Evolutionary conservation across 192 early-diverging fungal genomes (phyloP), one percentile per base, ranked within the genome.

Genomic region (Gamsiella multidivaricata): DNA sequence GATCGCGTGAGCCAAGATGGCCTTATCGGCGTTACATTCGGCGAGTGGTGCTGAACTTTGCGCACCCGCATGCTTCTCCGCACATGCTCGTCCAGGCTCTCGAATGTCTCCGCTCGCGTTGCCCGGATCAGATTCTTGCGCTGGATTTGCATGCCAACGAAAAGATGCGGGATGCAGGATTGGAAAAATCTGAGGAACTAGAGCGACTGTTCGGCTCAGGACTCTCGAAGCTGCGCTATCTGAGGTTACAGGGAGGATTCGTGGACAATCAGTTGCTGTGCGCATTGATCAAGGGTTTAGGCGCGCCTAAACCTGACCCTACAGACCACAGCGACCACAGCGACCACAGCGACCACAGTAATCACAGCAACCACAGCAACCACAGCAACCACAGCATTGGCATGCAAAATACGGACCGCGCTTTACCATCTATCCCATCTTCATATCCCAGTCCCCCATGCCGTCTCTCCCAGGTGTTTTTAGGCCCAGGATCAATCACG

Each of bases 401-500:
- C n/a, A n/a, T n/a, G n/a, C n/a, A n/a, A n/a, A n/a, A n/a, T n/a
- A n/a, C n/a, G n/a, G n/a, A n/a, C n/a, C n/a, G n/a, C n/a, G n/a
- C n/a, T n/a, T n/a, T n/a, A n/a, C 8, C 14, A 41, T 14, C 39
- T 10, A 14, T 14, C 39, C 45, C 45, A n/a, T 18, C 45, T 46
- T 6, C 14, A 20, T 20, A 15, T n/a, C 5, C 17, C 25, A 3
- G 31, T 22, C 11, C 45, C 17, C 65, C 60, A 3, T 78, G 74
- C 47, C 61, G 61, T 10, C 61, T 78, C 0, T 69, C 74, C n/a
- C 74, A 78, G 18, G 74, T 78, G 14, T 78, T 78, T 52, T 32
- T 78, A 17, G 74, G 74, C 23, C 74, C 74, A 32, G 74, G 74
- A n/a, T 78, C 74, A 15, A 39, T 78, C 34, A 78, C 74, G 26